Base-by-base conservation (phyloP, 176 grass and related monocot genomes). In the Elymus sibiricus region DNA sequence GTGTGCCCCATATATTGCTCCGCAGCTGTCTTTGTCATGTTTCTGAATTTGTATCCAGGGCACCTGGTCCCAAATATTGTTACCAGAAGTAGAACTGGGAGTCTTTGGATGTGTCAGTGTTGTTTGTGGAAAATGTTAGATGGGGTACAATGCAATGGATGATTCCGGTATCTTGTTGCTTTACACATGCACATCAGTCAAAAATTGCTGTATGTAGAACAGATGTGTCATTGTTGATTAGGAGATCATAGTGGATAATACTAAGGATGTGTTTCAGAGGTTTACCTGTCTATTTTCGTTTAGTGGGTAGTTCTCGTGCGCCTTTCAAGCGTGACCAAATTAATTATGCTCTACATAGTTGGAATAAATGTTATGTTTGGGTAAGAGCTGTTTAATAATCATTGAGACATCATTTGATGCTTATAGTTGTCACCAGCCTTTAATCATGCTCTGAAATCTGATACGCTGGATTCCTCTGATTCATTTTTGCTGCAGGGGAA, bases 401-500 rank as follows among this genome's bases (percentile, higher is more conserved):
- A 61, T 35, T 29, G 19, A 12, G 25, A 26, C 75, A 29, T 61
- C 29, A 84, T 75, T 71, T 59, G 31, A n/a, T 87, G 51, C 64
- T 78, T 43, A 10, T 71, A 49, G n/a, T 61, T 76, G 35, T 34
- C 79, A 53, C 68, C 60, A 29, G 56, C 27, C 21, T 70, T 19
- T 64, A 73, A 79, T 62, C 5, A n/a, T 71, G 39, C 60, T 83
- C 31, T 74, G n/a, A 31, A 56, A 56, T 56, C 53, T 90, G 27
- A 6, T 64, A 22, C 21, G 7, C 59, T 17, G 22, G 25, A 46
- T 80, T 79, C 25, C 11, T 81, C 42, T 86, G n/a, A 70, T 40
- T 91, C 58, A 85, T 13, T 61, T 86, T 77, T 78, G 1, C 24
- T 92, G 42, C 35, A 97, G 97, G 97, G 97, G 40, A 95, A 99